Evolutionary conservation across 208 protist species (phyloP).

Genomic region (Leishmania guyanensis): DNA sequence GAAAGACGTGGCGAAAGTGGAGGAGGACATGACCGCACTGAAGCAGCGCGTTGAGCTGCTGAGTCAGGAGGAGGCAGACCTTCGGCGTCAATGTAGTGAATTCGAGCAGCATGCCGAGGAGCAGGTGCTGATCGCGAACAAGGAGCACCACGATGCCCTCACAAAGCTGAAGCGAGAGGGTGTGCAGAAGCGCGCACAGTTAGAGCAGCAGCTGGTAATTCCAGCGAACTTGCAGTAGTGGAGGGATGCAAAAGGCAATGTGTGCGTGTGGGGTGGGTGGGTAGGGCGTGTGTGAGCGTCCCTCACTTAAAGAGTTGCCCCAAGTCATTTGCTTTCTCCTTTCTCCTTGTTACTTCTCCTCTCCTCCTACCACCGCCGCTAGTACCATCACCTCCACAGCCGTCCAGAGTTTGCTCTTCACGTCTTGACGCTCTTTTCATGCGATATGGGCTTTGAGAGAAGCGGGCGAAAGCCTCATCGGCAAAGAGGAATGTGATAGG

Average conservation of each 20-base stretch:
- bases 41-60: slow-evolving; percentile 48
- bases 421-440: neutral
- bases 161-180: slow-evolving; percentile 80
- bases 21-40: slow-evolving; percentile 62
- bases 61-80: slow-evolving; percentile 60
- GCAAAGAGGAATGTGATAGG: neutral
- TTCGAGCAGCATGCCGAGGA: slow-evolving; percentile 75
- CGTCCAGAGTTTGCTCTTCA: neutral
- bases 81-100: slow-evolving; percentile 64
- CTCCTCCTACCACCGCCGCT: neutral
- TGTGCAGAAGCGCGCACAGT: slow-evolving; percentile 70
- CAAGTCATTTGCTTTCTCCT: neutral
- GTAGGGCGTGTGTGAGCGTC: neutral
- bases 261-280: neutral
- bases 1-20: slow-evolving; percentile 71
- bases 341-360: neutral
- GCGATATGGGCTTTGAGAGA: neutral
- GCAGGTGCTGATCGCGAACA: slow-evolving; percentile 78
- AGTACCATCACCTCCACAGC: neutral
- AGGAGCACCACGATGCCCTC: slow-evolving; percentile 76
- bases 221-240: slow-evolving; percentile 34
- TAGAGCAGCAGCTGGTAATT: slow-evolving; percentile 77
- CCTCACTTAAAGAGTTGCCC: neutral
- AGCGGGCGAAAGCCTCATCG: neutral
- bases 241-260: neutral